Conservation (phyloP, 176 grass and related monocot genomes). For the Poa pratensis region DNA sequence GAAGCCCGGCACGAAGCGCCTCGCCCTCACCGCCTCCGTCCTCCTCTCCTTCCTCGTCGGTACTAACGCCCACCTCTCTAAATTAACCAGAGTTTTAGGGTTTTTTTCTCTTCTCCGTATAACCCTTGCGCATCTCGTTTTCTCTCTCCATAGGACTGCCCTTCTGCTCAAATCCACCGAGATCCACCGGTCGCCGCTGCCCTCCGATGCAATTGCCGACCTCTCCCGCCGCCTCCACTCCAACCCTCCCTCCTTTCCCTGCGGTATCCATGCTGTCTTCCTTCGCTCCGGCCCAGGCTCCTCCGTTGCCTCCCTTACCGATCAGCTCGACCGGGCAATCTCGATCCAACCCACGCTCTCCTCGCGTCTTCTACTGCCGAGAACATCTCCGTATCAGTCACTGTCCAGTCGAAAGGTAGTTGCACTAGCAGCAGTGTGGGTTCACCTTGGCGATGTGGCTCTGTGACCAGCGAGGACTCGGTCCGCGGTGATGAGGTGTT, state of each 20-base stretch:
- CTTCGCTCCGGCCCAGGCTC: conserved; percentile 36
- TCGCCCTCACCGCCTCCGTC: conserved; percentile 69
- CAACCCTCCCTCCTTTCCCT: conserved; percentile 60
- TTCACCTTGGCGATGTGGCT: conserved; percentile 60
- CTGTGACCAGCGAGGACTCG: conserved; percentile 37
- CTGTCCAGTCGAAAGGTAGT: conserved; percentile 44
- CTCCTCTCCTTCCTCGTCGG: conserved; percentile 76
- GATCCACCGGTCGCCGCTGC: conserved; percentile 88
- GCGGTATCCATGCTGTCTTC: conserved; percentile 67
- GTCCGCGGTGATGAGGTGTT: conserved; percentile 51
- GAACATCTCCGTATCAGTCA: conserved; percentile 66
- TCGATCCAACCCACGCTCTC: conserved; percentile 57
- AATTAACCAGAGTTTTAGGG: not conserved
- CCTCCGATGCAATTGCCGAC: conserved; percentile 69
- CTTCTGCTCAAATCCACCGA: conserved; percentile 85
- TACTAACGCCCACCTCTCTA: conserved; percentile 25
- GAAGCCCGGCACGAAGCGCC: conserved; percentile 74
- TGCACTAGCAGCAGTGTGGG: conserved; percentile 41
- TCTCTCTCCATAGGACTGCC: conserved; percentile 53
- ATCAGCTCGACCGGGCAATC: conserved; percentile 52
- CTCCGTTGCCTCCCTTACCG: conserved; percentile 39
- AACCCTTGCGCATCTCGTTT: not conserved
- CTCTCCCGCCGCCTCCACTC: conserved; percentile 67
- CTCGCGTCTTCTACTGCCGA: not conserved
- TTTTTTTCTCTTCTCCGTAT: not conserved